A percentile compares a stretch with the other conserved stretches of the same genome.
Evolutionary conservation across 148 eudicot genomes (phyloP).

Genomic region (Rhododendron simsii): DNA sequence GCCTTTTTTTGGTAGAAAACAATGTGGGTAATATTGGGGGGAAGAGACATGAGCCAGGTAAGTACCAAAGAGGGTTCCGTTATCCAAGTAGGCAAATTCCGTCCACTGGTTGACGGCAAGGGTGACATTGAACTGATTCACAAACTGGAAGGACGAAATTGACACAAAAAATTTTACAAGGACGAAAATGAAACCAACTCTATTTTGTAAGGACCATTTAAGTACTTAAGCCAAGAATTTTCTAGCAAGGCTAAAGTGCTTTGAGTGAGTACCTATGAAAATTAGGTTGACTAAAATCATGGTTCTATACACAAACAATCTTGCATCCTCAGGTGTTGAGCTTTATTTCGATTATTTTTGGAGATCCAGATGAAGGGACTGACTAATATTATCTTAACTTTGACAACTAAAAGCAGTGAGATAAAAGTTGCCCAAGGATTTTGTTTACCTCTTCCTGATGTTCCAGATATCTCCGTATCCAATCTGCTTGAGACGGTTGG

Average conservation of each 20-base stretch:
- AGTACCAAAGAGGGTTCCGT: no score
- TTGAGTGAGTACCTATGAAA: not conserved
- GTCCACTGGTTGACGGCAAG: no score
- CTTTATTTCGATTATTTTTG: not conserved
- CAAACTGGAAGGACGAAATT: no score
- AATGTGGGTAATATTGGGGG: no score
- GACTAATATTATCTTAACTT: not conserved
- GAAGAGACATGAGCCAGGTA: no score
- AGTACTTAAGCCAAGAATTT: no score
- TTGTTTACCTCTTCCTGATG: slow-evolving; percentile 84
- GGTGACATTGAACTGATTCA: no score
- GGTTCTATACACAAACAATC: not conserved
- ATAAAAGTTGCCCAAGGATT: not conserved
- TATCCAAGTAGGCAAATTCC: no score
- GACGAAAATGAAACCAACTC: no score
- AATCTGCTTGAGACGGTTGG: slow-evolving; percentile 87
- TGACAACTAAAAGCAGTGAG: not conserved
- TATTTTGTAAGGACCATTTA: no score
- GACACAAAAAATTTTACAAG: no score
- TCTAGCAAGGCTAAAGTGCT: not conserved
- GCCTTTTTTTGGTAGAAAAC: no score
- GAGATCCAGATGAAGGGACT: not conserved
- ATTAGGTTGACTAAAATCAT: not conserved
- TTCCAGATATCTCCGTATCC: slow-evolving; percentile 95
- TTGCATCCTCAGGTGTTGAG: not conserved